These are phyloP conservation scores for Neckera pumila DNA, from an alignment of 225 moss, liverwort and hornwort genomes.

Conservation along the genomic window DNA sequence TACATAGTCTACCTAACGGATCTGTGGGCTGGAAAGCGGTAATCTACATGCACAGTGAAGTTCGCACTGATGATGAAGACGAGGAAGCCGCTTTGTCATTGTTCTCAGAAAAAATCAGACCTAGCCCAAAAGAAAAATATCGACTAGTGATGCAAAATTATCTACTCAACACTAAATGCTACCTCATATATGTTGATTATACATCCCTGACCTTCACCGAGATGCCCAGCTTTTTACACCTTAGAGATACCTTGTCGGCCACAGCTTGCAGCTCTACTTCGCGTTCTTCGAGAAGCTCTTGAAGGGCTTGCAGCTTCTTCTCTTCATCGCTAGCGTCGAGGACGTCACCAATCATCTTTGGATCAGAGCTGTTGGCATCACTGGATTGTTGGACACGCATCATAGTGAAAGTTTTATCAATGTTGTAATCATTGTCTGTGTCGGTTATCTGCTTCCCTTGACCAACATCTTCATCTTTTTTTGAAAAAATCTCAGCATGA, in stretches of 20 bases:
- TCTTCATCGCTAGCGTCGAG: conserved; percentile 57
- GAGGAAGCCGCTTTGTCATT: background rate
- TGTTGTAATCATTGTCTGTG: conserved; percentile 61
- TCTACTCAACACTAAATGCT: background rate
- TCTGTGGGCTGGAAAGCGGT: background rate
- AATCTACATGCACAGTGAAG: background rate
- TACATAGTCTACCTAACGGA: background rate
- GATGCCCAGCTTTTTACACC: conserved; percentile 44
- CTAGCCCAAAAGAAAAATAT: background rate
- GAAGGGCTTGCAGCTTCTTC: conserved; percentile 46
- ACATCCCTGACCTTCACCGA: conserved; percentile 11
- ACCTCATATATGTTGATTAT: background rate
- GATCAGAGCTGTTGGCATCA: background rate
- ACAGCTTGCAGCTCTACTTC: conserved; percentile 73
- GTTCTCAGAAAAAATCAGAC: background rate
- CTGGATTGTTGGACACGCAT: conserved; percentile 11
- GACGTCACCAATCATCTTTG: conserved; percentile 19
- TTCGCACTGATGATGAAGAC: background rate
- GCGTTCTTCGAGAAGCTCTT: conserved; percentile 66
- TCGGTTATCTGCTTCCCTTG: conserved; percentile 59
- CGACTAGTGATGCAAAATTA: background rate
- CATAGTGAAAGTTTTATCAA: conserved; percentile 80
- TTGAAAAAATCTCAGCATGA: conserved; percentile 67
- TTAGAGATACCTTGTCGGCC: conserved; percentile 45
- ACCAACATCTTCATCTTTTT: conserved; percentile 34